These are phyloP conservation scores for Microbotryum saponariae DNA, from an alignment of 1,284 basidiomycete genomes.

Conservation along the genomic window DNA sequence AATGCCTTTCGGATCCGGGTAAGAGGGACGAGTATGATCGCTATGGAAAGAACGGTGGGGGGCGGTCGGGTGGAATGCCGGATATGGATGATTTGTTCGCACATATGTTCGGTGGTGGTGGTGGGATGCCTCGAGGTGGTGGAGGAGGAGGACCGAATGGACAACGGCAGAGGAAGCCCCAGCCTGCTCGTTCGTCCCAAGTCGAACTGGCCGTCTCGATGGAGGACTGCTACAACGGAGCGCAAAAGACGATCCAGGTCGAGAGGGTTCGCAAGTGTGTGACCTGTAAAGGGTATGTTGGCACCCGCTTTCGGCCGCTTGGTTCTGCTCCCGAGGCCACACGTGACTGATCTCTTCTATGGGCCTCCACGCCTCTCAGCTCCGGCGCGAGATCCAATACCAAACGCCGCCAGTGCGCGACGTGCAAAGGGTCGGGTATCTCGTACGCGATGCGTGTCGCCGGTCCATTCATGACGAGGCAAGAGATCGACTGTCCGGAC, in stretches of 20 bases:
- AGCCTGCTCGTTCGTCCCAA: conserved; percentile 43
- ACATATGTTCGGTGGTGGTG: conserved; percentile 59
- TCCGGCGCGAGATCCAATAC: conserved; percentile 71
- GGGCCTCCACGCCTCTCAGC: conserved; percentile 42
- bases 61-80: conserved; percentile 46
- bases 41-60: conserved; percentile 61
- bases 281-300: conserved; percentile 63
- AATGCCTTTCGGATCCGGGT: conserved; percentile 71
- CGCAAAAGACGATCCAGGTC: conserved; percentile 78
- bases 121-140: conserved; percentile 46
- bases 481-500: conserved; percentile 56
- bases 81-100: conserved; percentile 62
- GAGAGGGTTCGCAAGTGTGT: conserved; percentile 75
- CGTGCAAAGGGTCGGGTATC: conserved; percentile 77
- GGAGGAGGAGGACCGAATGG: conserved; percentile 44
- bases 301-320: too few species aligned
- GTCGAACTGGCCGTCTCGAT: conserved; percentile 79
- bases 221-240: conserved; percentile 88
- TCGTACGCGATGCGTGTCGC: conserved; percentile 43
- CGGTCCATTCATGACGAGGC: conserved; percentile 44
- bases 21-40: conserved; percentile 72
- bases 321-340: too few species aligned
- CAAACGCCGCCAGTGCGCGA: conserved; percentile 69
- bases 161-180: conserved; percentile 37
- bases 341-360: conserved; percentile 34